Base-by-base conservation (phyloP, 306 rosid species). In the Malus orientalis region DNA sequence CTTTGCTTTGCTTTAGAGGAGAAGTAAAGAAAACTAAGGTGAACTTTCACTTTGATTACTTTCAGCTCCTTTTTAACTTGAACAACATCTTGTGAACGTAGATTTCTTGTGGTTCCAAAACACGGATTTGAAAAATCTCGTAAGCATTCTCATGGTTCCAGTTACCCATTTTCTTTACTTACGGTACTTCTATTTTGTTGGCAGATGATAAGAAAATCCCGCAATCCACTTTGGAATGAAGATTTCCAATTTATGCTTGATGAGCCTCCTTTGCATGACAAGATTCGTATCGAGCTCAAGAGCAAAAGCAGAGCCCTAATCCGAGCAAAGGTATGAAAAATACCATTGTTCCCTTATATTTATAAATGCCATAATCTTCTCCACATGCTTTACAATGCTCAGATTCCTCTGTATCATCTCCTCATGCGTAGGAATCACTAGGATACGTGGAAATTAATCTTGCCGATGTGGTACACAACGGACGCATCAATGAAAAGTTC, bases 221-320 rank as follows among this genome's bases (percentile, higher is more conserved):
- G 97, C 3, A 78, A 89, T 74, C 98, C 97, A 0, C 80, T 64
- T 32, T 95, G 98, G 98, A 90, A 88, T 38, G 98, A 95, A 85
- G 97, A 92, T 69, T 92, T 90, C 77, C 86, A 88, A 22, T 95
- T 90, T 70, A 85, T 95, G 97, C 91, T 92, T 11, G 97, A 95
- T 80, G 96, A 92, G 84, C 86, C 97, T 85, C 98, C 98, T 62
- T 78, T 83, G 32, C 79, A 84, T 44, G 97, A 92, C 75, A 95
- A 95, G 88, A 88, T 95, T 67, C 86, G 60, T 76, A 82, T 95
- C 61, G 92, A 92, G 80, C 92, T 95, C 63, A 25, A 84, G 82
- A 90, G 95, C 89, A 92, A 80, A 87, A 81, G 90, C 61, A 86
- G 82, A 32, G 71, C 62, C 70, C 67, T 95, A 66, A 85, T 92